Base-by-base conservation (phyloP, 2,329 filamentous ascomycete genomes). In the Aspergillus neoniger region DNA sequence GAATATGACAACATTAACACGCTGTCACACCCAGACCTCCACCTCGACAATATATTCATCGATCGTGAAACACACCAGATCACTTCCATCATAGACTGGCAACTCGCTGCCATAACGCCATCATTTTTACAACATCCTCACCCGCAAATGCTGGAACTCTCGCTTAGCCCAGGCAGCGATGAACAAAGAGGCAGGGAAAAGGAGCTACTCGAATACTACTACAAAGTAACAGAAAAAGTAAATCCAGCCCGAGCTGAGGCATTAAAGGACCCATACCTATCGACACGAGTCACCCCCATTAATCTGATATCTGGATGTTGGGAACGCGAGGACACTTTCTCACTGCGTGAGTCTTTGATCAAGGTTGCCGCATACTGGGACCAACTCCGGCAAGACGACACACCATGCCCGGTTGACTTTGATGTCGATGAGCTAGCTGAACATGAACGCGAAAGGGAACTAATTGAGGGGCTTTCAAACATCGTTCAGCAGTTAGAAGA, bases 261-360 rank as follows among this genome's bases (percentile, higher is more conserved):
- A 2, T 60, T 63, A 6, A 52, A 32, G 9, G 59, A 61, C 9
- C 59, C 30, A 19, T 44, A 47, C 32, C 58, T 60, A 15, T 19
- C 44, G 9, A 57, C 58, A 43, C 58, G 51, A 48, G 57, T 47
- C 9, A 50, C 62, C 1, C 61, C 59, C 2, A 58, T 64, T 4
- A 49, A 30, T 9, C 50, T 67, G n/a, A 55, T 65, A 9, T 59
- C 61, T 23, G 44, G 61, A 2, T 67, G 61, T 39, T 67, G 62
- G 64, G 57, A 66, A 14, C 56, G 59, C 25, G 59, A 67, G 39
- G 64, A 66, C 51, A 56, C 62, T 8, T 66, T 67, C 52, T 67
- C 62, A 9, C 51, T 67, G n/a, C 61, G 59, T 28, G 59, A 67
- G 54, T 39, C 62, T n/a, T 30, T 65, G 38, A 60, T 66, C n/a